These are phyloP conservation scores for Penicillium steckii DNA, from an alignment of 495 filamentous ascomycete genomes.

Conservation along the genomic window DNA sequence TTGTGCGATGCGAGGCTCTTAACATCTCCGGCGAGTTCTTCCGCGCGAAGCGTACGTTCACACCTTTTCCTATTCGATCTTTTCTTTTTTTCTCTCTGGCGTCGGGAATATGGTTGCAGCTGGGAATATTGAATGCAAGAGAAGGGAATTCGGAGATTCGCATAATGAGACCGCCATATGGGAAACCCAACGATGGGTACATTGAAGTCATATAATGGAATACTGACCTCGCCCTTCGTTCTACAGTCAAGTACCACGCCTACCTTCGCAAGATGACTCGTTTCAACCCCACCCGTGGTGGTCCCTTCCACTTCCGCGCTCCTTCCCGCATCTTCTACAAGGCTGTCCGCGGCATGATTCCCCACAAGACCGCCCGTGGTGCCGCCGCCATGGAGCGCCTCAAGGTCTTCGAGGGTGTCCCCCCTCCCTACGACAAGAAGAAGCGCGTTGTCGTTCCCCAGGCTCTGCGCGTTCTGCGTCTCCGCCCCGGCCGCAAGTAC, in stretches of 20 bases:
- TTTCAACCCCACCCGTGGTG: constrained; percentile 97
- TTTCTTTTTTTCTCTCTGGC: background rate
- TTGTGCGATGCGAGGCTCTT: constrained; percentile 96
- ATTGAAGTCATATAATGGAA: constrained; percentile 6
- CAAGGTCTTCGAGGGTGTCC: constrained; percentile 99
- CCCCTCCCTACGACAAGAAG: constrained; percentile 98
- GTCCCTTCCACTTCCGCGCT: constrained; percentile 99
- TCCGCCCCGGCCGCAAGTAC: constrained; percentile 99
- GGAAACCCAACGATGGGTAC: background rate
- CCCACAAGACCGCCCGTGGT: constrained; percentile 98
- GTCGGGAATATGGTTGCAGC: background rate
- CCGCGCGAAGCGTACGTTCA: constrained; percentile 95
- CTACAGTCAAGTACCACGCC: constrained; percentile 97
- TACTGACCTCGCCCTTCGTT: constrained; percentile 35
- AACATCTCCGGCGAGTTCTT: constrained; percentile 99
- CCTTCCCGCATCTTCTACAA: constrained; percentile 99
- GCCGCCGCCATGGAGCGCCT: constrained; percentile 94
- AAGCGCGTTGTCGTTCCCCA: constrained; percentile 99
- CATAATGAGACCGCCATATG: background rate
- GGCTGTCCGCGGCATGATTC: constrained; percentile 99
- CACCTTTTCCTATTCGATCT: constrained; percentile 7
- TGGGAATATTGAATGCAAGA: background rate
- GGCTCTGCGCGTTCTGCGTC: constrained; percentile 87
- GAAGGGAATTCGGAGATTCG: constrained; percentile 10
- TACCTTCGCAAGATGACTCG: constrained; percentile 99